Evolutionary conservation across 257 asterid species (phyloP).

Genomic region (Nemophila menziesii): DNA sequence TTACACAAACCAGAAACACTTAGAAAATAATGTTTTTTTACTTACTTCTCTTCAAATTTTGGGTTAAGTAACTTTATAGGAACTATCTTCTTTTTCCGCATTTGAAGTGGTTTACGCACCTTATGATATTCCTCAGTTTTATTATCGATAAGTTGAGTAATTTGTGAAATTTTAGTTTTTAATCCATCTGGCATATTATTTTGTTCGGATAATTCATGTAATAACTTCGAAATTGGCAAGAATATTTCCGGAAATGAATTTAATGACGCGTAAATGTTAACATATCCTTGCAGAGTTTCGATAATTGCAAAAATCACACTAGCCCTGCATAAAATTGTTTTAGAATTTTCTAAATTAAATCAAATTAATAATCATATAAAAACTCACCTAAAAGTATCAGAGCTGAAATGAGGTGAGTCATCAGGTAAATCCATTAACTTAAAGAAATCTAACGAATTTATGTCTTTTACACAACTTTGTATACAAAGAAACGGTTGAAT

Average conservation of each 20-base stretch:
- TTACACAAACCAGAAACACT: background rate
- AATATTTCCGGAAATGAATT: conserved; percentile 83
- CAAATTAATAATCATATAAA: background rate
- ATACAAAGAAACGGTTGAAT: conserved; percentile 49
- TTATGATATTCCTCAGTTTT: conserved; percentile 43
- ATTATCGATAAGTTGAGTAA: conserved; percentile 29
- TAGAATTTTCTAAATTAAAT: too few species aligned
- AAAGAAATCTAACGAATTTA: conserved; percentile 47
- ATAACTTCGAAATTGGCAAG: conserved; percentile 43
- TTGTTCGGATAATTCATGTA: conserved; percentile 40
- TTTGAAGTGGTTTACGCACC: conserved; percentile 59
- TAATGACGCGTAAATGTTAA: conserved; percentile 32
- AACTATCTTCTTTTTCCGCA: conserved; percentile 53
- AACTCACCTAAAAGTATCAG: conserved; percentile 58
- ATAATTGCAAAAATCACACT: conserved; percentile 47
- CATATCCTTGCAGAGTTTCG: conserved; percentile 60
- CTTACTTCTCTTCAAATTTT: conserved; percentile 78
- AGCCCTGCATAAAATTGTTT: conserved; percentile 34
- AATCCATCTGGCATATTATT: conserved; percentile 42
- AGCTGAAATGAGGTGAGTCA: conserved; percentile 60
- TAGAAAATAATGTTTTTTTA: background rate
- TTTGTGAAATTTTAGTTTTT: conserved; percentile 37
- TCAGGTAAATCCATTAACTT: conserved; percentile 57
- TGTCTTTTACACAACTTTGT: conserved; percentile 33
- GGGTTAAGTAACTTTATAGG: conserved; percentile 56